Percentiles rank a stretch among this genome's conserved stretches.
Conservation (phyloP, 352 stramenopile genomes). For the Pythium dissimile region DNA sequence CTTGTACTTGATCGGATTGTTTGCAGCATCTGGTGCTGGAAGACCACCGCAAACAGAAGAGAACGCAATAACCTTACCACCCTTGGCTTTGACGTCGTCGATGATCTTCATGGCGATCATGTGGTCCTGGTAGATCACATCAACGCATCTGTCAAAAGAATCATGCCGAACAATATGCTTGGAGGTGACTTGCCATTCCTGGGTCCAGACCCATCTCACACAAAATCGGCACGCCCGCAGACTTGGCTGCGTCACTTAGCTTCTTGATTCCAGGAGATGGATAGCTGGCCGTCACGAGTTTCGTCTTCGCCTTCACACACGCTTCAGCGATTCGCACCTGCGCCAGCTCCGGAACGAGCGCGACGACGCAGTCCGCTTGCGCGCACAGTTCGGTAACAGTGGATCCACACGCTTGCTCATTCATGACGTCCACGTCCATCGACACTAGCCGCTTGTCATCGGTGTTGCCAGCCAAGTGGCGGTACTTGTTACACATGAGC, state of each 20-base stretch:
- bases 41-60: conserved; percentile 86
- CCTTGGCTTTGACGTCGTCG: conserved; percentile 59
- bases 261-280: conserved; percentile 72
- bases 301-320: conserved; percentile 54
- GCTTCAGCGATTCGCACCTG: conserved; percentile 64
- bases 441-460: conserved; percentile 4
- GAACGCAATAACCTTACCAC: conserved; percentile 67
- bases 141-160: neutral
- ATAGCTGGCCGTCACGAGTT: conserved; percentile 90
- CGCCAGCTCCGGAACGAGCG: conserved; percentile 77
- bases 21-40: conserved; percentile 76
- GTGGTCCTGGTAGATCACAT: too few relatives aligned
- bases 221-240: conserved; percentile 67
- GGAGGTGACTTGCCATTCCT: conserved; percentile 47
- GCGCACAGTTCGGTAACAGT: conserved; percentile 26
- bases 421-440: conserved; percentile 21
- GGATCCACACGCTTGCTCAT: conserved; percentile 4
- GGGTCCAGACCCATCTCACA: conserved; percentile 91
- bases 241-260: conserved; percentile 41
- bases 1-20: conserved; percentile 92
- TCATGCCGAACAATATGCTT: neutral
- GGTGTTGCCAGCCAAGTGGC: neutral
- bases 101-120: conserved; percentile 90
- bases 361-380: conserved; percentile 70
- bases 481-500: conserved; percentile 22